Base-by-base conservation (phyloP, 2,329 filamentous ascomycete genomes). In the Penicillium sp. region DNA sequence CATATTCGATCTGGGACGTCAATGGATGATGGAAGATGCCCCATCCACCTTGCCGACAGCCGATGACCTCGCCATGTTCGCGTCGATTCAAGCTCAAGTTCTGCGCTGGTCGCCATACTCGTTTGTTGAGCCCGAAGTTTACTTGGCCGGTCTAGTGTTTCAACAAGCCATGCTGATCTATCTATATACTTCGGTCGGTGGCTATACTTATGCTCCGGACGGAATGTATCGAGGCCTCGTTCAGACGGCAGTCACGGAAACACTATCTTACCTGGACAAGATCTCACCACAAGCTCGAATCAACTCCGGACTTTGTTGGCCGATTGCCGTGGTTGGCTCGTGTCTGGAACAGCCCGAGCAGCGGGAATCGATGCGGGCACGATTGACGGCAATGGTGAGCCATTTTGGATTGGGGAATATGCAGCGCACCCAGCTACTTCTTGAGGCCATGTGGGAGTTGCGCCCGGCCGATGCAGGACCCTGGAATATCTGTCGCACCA, bases 391-490 rank as follows among this genome's bases (percentile, higher is more conserved):
- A 1, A 65, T 65, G 63, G 54, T 56, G 0, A 46, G 48, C 7
- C 58, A 54, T 2, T 73, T 75, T 38, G 73, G 73, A 0, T 55
- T 76, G 3, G 73, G 73, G 0, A 76, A 76, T 43, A 75, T 76
- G 64, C 64, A 67, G 5, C 64, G 73, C 43, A 75, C 73, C 0
- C 48, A 72, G 9, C 59, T 66, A 3, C 47, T 76, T 0, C 54
- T 76, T 5, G 69, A 74, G 18, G 67, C 67, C 47, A 65, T 76
- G 35, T 76, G 74, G 74, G 61, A 59, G 24, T 55, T 63, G 44
- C 62, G 69, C 0, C 40, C 63, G 0, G 66, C 58, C 0, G 57
- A 63, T 25, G 53, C 62, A 3, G 63, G 68, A 4, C 74, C 74
- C 1, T 76, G 74, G 74, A 68, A 63, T 39, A 61, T 76, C 25